A percentile compares a stretch with the other conserved stretches of the same genome.
Conservation (phyloP, 2,329 filamentous ascomycete species). For the Exophiala sp. region DNA sequence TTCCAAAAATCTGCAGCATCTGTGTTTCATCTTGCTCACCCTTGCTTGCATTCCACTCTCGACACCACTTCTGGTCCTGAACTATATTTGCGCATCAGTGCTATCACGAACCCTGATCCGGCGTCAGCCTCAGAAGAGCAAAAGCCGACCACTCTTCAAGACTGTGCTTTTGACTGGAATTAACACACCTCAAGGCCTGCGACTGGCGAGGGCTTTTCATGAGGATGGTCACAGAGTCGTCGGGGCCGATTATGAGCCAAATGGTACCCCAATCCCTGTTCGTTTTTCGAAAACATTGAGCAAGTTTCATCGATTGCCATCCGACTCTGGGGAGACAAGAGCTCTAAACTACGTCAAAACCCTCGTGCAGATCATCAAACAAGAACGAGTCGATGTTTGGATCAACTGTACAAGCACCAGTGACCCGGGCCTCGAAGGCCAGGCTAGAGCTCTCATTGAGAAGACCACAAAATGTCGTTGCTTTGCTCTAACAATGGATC, state of each 20-base stretch:
- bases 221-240: constrained; percentile 65
- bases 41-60: constrained; percentile 48
- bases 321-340: constrained; percentile 4
- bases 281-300: constrained; percentile 58
- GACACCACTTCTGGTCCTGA: constrained; percentile 42
- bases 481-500: constrained; percentile 12
- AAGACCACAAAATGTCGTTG: constrained; percentile 56
- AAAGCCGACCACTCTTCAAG: constrained; percentile 41
- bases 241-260: constrained; percentile 61
- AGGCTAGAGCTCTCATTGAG: constrained; percentile 60
- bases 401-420: constrained; percentile 66
- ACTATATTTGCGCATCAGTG: constrained; percentile 33
- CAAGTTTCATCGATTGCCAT: constrained; percentile 50
- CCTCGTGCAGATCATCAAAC: constrained; percentile 56
- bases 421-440: constrained; percentile 62
- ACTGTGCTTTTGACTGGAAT: constrained; percentile 70
- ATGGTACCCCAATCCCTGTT: constrained; percentile 49
- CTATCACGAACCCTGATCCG: constrained; percentile 29
- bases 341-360: constrained; percentile 50
- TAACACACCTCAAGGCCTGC: constrained; percentile 67
- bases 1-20: constrained; percentile 37
- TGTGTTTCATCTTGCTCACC: constrained; percentile 42
- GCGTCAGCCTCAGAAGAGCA: constrained; percentile 13
- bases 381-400: constrained; percentile 66
- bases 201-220: constrained; percentile 63